Evolutionary conservation across 2,329 filamentous ascomycete genomes (phyloP), one percentile per base, ranked within the genome.

Genomic region (Penicillium verrucosum): DNA sequence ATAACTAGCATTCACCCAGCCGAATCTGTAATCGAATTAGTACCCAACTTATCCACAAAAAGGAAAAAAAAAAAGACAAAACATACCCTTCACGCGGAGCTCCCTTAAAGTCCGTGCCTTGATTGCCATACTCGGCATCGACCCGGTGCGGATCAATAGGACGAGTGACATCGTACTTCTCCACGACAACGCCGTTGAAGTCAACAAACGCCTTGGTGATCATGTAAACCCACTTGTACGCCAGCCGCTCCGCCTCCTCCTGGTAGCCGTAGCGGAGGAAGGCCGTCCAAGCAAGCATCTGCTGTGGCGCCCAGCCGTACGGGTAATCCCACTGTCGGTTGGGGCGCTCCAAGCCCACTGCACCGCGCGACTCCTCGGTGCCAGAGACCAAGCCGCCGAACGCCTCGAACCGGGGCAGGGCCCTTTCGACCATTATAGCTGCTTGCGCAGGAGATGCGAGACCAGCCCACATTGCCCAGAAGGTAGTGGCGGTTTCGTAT

Each of bases 261-360:
- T 88, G 86, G 72, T 96, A 97, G 53, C 92, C 92, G 71, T 97
- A 99, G 18, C 92, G 88, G 68, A 92, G 84, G 57, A 99, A 80
- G 3, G 92, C 94, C 1, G 90, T 92, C 94, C 94, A 99, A 0
- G 94, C 93, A 41, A 99, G 85, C 78, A 99, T 97, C 79, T 99
- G 94, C 80, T 99, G 94, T 32, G 94, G 94, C 54, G 94, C 94
- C 94, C 94, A 99, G 58, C 94, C 94, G 71, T 94, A 97, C 0
- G 94, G 94, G 72, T 92, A 97, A 73, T 99, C 94, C 94, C 94
- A 99, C 73, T 99, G 94, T 65, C 94, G 86, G 74, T 97, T 97
- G 8, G 94, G 94, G 46, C 93, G 84, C 65, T 92, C 85, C 38
- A 97, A 76, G 12, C 89, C 87, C 59, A 96, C 80, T 32, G 81